Conservation (phyloP, 179 eudicot species). For the Pouteria campechiana region DNA sequence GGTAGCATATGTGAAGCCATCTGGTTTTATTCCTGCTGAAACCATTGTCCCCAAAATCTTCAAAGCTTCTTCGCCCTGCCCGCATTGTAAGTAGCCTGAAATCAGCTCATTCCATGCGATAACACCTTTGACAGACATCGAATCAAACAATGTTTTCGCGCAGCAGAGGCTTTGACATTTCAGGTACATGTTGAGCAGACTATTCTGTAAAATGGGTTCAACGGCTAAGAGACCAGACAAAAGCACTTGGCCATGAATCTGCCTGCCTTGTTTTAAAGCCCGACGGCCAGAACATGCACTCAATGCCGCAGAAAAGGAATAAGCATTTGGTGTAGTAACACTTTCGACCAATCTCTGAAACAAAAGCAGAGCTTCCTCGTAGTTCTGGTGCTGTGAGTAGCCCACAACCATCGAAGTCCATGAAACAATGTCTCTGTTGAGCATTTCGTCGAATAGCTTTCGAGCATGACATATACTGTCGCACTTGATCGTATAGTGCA, state of each 20-base stretch:
- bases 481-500: conserved; percentile 43
- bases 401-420: conserved; percentile 72
- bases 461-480: conserved; percentile 42
- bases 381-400: conserved; percentile 31
- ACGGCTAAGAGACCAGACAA: conserved; percentile 32
- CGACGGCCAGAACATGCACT: conserved; percentile 57
- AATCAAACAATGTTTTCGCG: conserved; percentile 66
- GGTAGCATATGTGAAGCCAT: conserved; percentile 45
- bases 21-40: conserved; percentile 36
- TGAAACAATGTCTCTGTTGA: conserved; percentile 46
- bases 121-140: conserved; percentile 48
- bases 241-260: conserved; percentile 64
- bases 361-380: conserved; percentile 34
- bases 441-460: conserved; percentile 64
- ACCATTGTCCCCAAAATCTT: conserved; percentile 37
- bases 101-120: conserved; percentile 66
- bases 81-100: conserved; percentile 44
- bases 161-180: conserved; percentile 52
- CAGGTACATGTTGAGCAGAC: conserved; percentile 67
- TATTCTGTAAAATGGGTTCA: conserved; percentile 47
- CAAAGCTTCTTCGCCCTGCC: conserved; percentile 28
- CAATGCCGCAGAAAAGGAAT: conserved; percentile 61
- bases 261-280: conserved; percentile 42
- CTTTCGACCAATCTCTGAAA: conserved; percentile 25
- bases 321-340: conserved; percentile 52